Evolutionary conservation across 805 yeast species (phyloP).

Genomic region (Saturnispora sekii): DNA sequence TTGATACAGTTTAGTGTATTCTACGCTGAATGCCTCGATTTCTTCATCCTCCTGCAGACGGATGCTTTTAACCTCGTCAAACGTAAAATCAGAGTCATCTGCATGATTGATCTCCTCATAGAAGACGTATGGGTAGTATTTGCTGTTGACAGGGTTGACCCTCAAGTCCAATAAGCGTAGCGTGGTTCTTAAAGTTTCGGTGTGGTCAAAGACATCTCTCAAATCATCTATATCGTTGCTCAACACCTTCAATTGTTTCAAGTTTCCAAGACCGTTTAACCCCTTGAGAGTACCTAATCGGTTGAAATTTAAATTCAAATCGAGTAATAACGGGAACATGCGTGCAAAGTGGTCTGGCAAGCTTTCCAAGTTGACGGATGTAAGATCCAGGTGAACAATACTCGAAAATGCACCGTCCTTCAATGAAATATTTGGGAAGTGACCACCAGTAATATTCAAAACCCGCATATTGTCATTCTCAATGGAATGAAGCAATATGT

Average conservation of each 20-base stretch:
- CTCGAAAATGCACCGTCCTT: constrained; percentile 20
- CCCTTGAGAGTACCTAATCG: constrained; percentile 28
- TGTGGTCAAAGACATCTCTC: constrained; percentile 25
- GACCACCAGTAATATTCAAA: constrained; percentile 29
- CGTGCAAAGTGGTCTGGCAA: constrained; percentile 31
- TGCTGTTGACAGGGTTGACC: constrained; percentile 38
- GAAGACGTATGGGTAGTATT: constrained; percentile 44
- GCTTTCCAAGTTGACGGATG: constrained; percentile 35
- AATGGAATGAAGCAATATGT: constrained; percentile 13
- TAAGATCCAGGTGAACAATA: constrained; percentile 32
- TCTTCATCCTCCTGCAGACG: constrained; percentile 38
- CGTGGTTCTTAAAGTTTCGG: constrained; percentile 23
- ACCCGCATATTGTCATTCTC: constrained; percentile 21
- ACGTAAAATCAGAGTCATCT: constrained; percentile 6
- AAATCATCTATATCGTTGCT: constrained; percentile 35
- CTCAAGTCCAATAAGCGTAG: constrained; percentile 37
- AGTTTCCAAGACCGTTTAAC: constrained; percentile 26
- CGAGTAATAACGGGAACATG: constrained; percentile 37
- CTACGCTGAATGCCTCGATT: constrained; percentile 41
- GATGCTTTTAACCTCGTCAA: constrained; percentile 14
- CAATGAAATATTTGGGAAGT: constrained; percentile 7
- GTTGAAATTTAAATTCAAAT: constrained; percentile 44
- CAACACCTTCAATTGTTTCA: constrained; percentile 33
- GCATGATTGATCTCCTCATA: constrained; percentile 23
- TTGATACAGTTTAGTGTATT: constrained; percentile 33